Percentiles rank a stretch among this genome's conserved stretches.
Conservation (phyloP, 345 rosid species). For the Carallia pectinifolia region DNA sequence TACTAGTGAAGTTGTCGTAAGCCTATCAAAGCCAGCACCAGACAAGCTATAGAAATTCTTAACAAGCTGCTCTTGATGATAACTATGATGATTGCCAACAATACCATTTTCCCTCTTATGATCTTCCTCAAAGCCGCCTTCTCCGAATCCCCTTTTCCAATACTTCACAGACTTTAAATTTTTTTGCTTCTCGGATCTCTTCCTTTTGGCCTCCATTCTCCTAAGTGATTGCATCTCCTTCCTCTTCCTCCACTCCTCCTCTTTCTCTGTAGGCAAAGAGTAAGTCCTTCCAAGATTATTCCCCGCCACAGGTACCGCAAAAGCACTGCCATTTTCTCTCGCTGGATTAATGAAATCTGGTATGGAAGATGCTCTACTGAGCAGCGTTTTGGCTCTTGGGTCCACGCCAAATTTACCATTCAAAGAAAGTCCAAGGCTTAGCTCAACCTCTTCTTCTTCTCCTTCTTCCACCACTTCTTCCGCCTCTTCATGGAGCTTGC, state of each 20-base stretch:
- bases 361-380: slow-evolving; percentile 55
- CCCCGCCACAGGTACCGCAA: slow-evolving; percentile 18
- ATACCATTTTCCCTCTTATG: slow-evolving; percentile 17
- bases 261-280: slow-evolving; percentile 61
- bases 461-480: slow-evolving; percentile 12
- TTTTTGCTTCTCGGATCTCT: slow-evolving; percentile 70
- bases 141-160: slow-evolving; percentile 19
- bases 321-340: slow-evolving; percentile 16
- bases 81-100: not conserved
- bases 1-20: slow-evolving; percentile 3
- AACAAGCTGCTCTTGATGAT: not conserved
- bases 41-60: slow-evolving; percentile 4
- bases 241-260: slow-evolving; percentile 74
- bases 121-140: slow-evolving; percentile 30
- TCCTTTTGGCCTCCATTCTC: slow-evolving; percentile 79
- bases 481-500: slow-evolving; percentile 7
- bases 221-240: slow-evolving; percentile 59
- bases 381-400: slow-evolving; percentile 53
- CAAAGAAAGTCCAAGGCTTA: slow-evolving; percentile 70
- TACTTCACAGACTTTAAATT: slow-evolving; percentile 35
- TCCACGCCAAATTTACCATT: slow-evolving; percentile 85
- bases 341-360: slow-evolving; percentile 46
- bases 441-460: slow-evolving; percentile 52
- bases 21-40: slow-evolving; percentile 14
- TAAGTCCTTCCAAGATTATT: slow-evolving; percentile 49